Evolutionary conservation across 2,329 filamentous ascomycete species (phyloP), one percentile per base, ranked within the genome.

Genomic region (Alternaria postmessia): DNA sequence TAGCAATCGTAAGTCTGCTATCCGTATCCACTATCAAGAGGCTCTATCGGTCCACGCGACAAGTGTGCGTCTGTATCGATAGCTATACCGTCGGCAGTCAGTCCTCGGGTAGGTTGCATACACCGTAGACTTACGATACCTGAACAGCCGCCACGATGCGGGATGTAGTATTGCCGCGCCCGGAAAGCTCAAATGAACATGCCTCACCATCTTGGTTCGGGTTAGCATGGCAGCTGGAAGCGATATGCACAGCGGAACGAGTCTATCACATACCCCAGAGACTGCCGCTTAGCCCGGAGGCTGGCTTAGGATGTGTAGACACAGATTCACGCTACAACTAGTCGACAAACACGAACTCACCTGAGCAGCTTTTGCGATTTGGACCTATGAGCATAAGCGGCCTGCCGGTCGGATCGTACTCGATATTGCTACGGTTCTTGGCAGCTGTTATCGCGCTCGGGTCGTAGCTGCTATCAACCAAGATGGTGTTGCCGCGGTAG

Each of bases 351-450:
- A 77, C 70, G 68, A 73, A 72, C 69, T 74, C 71, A 71, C 66
- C 71, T 72, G 67, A 73, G 66, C 61, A 57, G 20, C 54, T 32
- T 43, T 41, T 48, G 63, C 39, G 43, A 44, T 54, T 70, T 71
- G 51, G 61, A 70, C 72, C 70, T 70, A 69, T 72, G 65, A 69
- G 48, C 62, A 57, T 46, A 55, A 66, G 61, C 70, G 71, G 70
- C 66, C 70, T 69, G 70, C 68, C 72, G 72, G 69, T 67, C 73
- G 70, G 73, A 46, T 66, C 73, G 75, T 74, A 72, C 64, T 72
- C 59, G 58, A 78, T 75, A 78, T 76, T 77, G 62, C 58, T 61
- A 55, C 32, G 28, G 22, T 38, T 20, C 75, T 78, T 77, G 72
- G 75, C 74, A 61, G 49, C 49, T 67, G 63, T 61, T 72, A 64